These are phyloP conservation scores for Colletotrichum echinochloae DNA, from an alignment of 2,329 filamentous ascomycete species.

Conservation along the genomic window DNA sequence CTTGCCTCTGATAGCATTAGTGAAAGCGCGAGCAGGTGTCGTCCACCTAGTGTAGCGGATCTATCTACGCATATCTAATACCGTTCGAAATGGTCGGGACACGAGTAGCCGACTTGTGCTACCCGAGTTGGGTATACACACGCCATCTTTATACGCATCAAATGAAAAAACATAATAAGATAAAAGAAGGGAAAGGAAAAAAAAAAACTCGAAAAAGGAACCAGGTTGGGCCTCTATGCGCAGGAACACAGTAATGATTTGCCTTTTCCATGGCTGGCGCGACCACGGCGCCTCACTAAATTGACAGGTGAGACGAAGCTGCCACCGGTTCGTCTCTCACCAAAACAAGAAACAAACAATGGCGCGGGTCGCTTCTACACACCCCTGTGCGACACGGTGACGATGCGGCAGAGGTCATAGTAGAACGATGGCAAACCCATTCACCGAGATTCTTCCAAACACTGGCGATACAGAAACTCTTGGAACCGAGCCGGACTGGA, in stretches of 20 bases:
- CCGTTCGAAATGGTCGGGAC: not conserved
- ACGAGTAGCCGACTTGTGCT: not conserved
- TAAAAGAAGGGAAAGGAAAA: too few relatives aligned
- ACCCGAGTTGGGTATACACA: not conserved
- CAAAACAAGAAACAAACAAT: not conserved
- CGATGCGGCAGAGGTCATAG: not conserved
- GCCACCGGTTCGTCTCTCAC: not conserved
- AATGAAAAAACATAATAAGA: too few relatives aligned
- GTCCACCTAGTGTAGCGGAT: not conserved
- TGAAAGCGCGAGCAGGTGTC: slow-evolving; percentile 11
- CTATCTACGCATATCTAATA: not conserved
- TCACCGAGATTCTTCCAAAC: not conserved
- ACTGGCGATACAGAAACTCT: not conserved
- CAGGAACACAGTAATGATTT: not conserved
- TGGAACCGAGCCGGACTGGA: not conserved
- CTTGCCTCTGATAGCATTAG: slow-evolving; percentile 4
- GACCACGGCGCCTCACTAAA: not conserved
- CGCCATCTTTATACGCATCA: not conserved
- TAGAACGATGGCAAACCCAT: not conserved
- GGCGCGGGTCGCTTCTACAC: not conserved
- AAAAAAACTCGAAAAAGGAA: not conserved
- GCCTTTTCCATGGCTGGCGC: not conserved
- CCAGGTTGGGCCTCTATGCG: not conserved
- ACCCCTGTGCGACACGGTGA: not conserved
- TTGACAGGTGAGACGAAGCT: not conserved